Base-by-base conservation (phyloP, 2,329 filamentous ascomycete genomes). In the Penicillium hordei region DNA sequence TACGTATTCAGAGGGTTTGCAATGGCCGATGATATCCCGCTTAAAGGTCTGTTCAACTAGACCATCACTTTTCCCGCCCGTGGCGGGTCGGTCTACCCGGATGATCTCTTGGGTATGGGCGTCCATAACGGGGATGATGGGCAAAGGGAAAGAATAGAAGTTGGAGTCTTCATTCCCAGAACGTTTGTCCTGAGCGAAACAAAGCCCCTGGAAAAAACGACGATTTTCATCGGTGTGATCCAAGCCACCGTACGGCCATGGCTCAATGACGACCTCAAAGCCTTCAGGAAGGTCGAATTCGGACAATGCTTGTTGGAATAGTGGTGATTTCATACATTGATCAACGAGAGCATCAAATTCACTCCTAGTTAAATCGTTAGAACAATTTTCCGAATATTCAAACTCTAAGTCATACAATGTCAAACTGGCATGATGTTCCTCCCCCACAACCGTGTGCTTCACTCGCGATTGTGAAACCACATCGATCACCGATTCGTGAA, bases 81-180 rank as follows among this genome's bases (percentile, higher is more conserved):
- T 81, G 2, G 85, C 82, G 1, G 86, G 77, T 15, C 82, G 78
- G 60, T 87, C 85, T 10, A 88, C 75, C 3, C 83, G 80, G 43
- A 87, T 70, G 42, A 88, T 75, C 60, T 82, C 73, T 58, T 78
- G 77, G n/a, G 79, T 84, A 44, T 76, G 72, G 29, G 81, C 78
- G 61, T 88, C 83, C 79, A 88, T 82, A 27, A 88, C 87, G 0
- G 72, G 72, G 17, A 75, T 75, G 33, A 75, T 48, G 0, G 56
- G 81, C 69, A 88, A 72, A 0, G 85, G 85, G 62, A 83, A 86
- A 2, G 79, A 79, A 67, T 87, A 88, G 66, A 87, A 84, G 63
- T 88, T 88, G 2, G 83, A 80, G 66, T 88, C 83, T 2, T 70
- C 71, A 36, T 83, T 83, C 15, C 76, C 75, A 34, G 68, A 70